These are phyloP conservation scores for Myotisia sp. DNA, from an alignment of 2,329 filamentous ascomycete species.

Conservation along the genomic window DNA sequence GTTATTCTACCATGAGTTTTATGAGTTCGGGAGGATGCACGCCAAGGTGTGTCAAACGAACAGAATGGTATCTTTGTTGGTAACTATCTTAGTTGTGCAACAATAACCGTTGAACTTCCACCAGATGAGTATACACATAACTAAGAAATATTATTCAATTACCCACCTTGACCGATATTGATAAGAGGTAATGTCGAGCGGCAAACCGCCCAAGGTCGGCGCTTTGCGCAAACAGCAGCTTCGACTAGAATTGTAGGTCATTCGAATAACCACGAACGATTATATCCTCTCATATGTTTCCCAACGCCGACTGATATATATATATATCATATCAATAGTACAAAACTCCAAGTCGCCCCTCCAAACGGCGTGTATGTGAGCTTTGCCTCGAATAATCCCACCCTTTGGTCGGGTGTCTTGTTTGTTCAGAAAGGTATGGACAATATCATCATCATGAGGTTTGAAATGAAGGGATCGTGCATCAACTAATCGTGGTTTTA, in stretches of 20 bases:
- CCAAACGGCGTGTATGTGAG: constrained; percentile 79
- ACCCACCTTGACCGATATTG: too few species aligned
- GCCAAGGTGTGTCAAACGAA: too few species aligned
- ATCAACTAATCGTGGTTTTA: background rate
- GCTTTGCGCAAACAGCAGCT: constrained; percentile 60
- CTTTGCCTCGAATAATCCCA: constrained; percentile 65
- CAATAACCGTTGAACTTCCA: too few species aligned
- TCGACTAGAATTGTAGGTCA: constrained; percentile 62
- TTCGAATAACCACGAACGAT: background rate
- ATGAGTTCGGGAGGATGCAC: too few species aligned
- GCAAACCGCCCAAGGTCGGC: constrained; percentile 27
- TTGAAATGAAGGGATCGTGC: too few species aligned
- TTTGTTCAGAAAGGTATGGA: constrained; percentile 78
- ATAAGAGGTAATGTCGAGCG: constrained; percentile 20
- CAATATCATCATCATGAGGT: too few species aligned
- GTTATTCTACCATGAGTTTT: too few species aligned
- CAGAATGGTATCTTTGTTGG: too few species aligned
- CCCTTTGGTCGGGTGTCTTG: constrained; percentile 77
- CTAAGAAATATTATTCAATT: too few species aligned
- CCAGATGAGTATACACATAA: too few species aligned
- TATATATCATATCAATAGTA: constrained; percentile 35
- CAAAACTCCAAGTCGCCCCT: constrained; percentile 65
- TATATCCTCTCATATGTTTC: background rate
- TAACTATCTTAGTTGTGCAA: too few species aligned
- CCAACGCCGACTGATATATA: background rate